Conservation (phyloP, 2,329 filamentous ascomycete genomes). For the Fusarium mundagurra region DNA sequence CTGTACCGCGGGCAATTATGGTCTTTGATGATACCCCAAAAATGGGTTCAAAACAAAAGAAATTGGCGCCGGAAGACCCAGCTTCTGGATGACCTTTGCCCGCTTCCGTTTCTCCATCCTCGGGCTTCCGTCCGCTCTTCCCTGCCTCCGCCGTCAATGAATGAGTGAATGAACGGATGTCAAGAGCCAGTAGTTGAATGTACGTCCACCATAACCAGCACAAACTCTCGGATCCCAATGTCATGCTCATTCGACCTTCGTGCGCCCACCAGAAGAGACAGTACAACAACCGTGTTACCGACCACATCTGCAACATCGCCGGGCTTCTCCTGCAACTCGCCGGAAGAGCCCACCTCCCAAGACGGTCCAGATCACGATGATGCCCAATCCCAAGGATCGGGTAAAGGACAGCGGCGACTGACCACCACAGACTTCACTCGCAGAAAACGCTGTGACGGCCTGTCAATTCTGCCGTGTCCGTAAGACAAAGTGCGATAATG, state of each 20-base stretch:
- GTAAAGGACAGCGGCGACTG: background rate
- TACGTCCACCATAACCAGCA: background rate
- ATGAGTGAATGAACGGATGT: background rate
- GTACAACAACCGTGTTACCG: background rate
- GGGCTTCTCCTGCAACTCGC: background rate
- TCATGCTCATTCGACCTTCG: background rate
- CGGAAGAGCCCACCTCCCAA: background rate
- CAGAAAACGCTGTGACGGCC: constrained; percentile 11
- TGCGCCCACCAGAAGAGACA: background rate
- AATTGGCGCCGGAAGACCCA: background rate
- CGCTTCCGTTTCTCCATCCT: background rate
- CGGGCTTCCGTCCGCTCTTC: background rate
- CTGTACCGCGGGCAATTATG: background rate
- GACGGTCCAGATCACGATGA: background rate
- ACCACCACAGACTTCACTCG: constrained; percentile 5
- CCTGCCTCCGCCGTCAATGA: background rate
- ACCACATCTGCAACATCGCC: background rate
- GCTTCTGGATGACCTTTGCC: background rate
- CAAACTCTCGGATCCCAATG: background rate
- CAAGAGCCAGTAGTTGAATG: background rate
- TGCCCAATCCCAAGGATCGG: background rate
- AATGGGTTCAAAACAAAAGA: background rate
- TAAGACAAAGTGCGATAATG: constrained; percentile 29
- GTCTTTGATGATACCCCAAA: background rate
- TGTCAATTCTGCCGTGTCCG: constrained; percentile 31